Percentiles rank a stretch among this genome's conserved stretches.
Evolutionary conservation across 768 basidiomycete genomes (phyloP).

Genomic region (Leccinellum luteum): DNA sequence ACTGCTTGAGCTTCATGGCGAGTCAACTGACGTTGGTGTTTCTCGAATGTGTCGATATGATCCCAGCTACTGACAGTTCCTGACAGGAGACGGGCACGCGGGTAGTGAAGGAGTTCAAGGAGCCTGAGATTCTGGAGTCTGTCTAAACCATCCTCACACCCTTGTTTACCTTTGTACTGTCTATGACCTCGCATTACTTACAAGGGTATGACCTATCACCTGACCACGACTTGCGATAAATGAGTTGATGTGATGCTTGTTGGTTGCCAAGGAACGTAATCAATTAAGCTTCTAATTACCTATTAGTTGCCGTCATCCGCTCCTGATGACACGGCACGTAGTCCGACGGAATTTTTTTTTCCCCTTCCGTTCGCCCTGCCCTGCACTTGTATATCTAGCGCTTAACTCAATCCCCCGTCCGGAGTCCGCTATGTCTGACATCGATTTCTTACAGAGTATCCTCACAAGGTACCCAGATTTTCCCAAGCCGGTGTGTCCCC

Average conservation of each 20-base stretch:
- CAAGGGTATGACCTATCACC: constrained; percentile 22
- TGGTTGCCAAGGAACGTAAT: not conserved
- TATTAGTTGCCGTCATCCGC: not conserved
- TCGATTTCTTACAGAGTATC: constrained; percentile 63
- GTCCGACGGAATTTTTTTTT: not conserved
- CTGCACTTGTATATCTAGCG: constrained; percentile 2
- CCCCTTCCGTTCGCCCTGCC: not conserved
- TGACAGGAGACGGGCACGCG: constrained; percentile 89
- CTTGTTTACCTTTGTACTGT: constrained; percentile 38
- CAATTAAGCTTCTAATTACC: not conserved
- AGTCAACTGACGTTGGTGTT: constrained; percentile 80
- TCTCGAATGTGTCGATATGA: not conserved
- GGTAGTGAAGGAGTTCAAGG: constrained; percentile 95
- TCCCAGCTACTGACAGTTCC: constrained; percentile 4
- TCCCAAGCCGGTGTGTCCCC: constrained; percentile 72
- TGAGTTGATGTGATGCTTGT: not conserved
- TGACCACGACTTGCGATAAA: constrained; percentile 1
- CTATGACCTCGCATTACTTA: constrained; percentile 29
- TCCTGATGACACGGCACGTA: constrained; percentile 5
- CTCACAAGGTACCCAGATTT: constrained; percentile 71
- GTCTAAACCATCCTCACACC: constrained; percentile 58
- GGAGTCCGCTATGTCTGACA: constrained; percentile 61
- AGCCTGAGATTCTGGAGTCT: constrained; percentile 90
- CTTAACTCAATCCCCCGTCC: not conserved
- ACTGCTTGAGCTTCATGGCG: constrained; percentile 94